Evolutionary conservation across 305 asterid genomes (phyloP).

Genomic region (Fraxinus sp.): DNA sequence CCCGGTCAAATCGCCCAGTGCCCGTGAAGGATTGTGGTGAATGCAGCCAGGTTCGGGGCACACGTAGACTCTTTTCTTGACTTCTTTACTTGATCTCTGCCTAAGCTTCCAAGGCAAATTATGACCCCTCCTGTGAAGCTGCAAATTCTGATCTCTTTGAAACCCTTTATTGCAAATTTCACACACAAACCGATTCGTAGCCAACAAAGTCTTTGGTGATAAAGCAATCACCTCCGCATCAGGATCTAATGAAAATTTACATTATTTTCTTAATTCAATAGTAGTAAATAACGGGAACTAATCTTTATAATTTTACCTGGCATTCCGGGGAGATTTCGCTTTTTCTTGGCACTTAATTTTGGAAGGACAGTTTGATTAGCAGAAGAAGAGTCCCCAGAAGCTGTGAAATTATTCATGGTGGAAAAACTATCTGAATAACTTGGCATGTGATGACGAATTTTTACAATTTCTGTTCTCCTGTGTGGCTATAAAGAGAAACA

Average conservation of each 20-base stretch:
- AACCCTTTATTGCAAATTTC: constrained; percentile 65
- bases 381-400: constrained; percentile 59
- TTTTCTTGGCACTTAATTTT: constrained; percentile 51
- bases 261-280: not conserved
- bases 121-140: constrained; percentile 68
- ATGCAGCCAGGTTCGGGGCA: constrained; percentile 66
- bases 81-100: constrained; percentile 53
- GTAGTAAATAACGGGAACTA: not conserved
- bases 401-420: constrained; percentile 59
- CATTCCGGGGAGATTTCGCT: constrained; percentile 81
- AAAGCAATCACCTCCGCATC: constrained; percentile 64
- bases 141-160: constrained; percentile 63
- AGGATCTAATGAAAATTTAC: constrained; percentile 41
- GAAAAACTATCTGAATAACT: constrained; percentile 33
- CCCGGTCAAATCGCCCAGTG: constrained; percentile 71
- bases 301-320: constrained; percentile 43
- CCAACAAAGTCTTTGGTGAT: constrained; percentile 52
- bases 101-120: constrained; percentile 66
- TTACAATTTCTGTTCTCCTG: constrained; percentile 1
- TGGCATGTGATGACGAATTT: constrained; percentile 24
- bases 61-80: constrained; percentile 59
- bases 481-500: constrained; percentile 32
- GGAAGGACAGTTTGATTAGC: constrained; percentile 37
- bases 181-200: constrained; percentile 57
- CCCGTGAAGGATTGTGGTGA: constrained; percentile 66